phyloP scores from a whole-genome alignment of 83 land plant species.

The Thuja plicata region DNA sequence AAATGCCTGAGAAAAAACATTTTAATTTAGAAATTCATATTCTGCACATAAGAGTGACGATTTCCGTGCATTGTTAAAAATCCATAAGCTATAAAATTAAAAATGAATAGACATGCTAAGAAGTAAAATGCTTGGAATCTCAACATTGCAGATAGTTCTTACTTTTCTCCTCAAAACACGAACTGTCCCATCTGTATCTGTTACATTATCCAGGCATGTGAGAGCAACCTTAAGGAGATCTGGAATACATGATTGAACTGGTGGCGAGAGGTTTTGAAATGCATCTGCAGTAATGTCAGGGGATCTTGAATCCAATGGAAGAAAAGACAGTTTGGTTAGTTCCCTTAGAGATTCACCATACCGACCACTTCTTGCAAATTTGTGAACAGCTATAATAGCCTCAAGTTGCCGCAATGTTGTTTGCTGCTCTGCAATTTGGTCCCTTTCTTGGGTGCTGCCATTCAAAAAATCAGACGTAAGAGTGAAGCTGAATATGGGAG shows the following conservation, averaged over 20 bases:
- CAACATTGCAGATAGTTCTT: conserved; percentile 6
- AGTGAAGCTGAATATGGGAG: not conserved
- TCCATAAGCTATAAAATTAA: not conserved
- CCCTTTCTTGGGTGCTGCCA: conserved; percentile 65
- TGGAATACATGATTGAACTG: conserved; percentile 90
- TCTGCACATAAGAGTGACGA: not conserved
- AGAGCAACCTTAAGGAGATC: conserved; percentile 81
- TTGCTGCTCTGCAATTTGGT: conserved; percentile 63
- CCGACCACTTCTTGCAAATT: conserved; percentile 55
- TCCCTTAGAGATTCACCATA: conserved; percentile 78
- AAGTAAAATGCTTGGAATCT: not conserved
- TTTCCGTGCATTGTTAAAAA: not conserved
- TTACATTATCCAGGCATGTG: conserved; percentile 59
- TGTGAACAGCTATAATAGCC: conserved; percentile 60
- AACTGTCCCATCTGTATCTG: conserved; percentile 76
- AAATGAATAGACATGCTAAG: not conserved
- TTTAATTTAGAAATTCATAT: not conserved
- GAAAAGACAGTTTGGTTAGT: conserved; percentile 71
- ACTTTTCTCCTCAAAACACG: conserved; percentile 87
- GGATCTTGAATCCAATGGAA: conserved; percentile 73
- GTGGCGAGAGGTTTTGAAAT: conserved; percentile 58
- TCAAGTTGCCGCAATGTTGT: conserved; percentile 79
- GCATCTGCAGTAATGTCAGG: conserved; percentile 60
- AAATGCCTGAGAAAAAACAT: not conserved
- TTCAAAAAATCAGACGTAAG: not conserved